Conservation (phyloP, 2,329 filamentous ascomycete genomes). For the Aspergillus sergii region DNA sequence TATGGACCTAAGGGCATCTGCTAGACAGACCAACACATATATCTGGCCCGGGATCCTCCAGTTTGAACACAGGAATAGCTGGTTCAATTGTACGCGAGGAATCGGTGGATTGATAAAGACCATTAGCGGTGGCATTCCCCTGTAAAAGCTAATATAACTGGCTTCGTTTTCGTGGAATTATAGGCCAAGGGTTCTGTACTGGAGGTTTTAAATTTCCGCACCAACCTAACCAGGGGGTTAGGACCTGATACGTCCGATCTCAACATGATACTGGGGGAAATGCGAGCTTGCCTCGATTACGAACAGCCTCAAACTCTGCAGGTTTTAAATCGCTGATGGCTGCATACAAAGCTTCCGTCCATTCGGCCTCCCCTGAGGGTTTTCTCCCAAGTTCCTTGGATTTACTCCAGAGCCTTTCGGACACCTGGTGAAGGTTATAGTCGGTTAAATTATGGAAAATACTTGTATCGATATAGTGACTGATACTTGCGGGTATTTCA, state of each 20-base stretch:
- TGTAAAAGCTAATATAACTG: not conserved
- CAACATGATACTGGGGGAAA: not conserved
- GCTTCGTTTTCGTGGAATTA: constrained; percentile 2
- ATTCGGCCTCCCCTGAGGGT: constrained; percentile 9
- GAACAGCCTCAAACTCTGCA: not conserved
- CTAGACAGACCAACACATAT: constrained; percentile 5
- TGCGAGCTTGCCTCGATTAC: constrained; percentile 3
- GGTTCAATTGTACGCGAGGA: not conserved
- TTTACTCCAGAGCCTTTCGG: constrained; percentile 6
- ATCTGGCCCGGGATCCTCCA: constrained; percentile 2
- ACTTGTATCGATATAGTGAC: not conserved
- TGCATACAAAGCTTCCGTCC: constrained; percentile 9
- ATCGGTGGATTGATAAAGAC: not conserved
- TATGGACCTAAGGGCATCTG: not conserved
- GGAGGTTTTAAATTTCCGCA: constrained; percentile 11
- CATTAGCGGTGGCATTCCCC: not conserved
- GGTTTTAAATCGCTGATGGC: constrained; percentile 9
- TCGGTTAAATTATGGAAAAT: not conserved
- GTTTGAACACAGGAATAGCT: not conserved
- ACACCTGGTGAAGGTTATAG: not conserved
- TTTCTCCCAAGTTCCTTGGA: constrained; percentile 8
- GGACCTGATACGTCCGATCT: not conserved
- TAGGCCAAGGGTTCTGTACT: constrained; percentile 7
- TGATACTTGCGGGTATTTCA: constrained; percentile 6
- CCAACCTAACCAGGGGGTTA: constrained; percentile 6